phyloP scores from a whole-genome alignment of 2,329 filamentous ascomycete species.

The Ophiocordyceps australis region DNA sequence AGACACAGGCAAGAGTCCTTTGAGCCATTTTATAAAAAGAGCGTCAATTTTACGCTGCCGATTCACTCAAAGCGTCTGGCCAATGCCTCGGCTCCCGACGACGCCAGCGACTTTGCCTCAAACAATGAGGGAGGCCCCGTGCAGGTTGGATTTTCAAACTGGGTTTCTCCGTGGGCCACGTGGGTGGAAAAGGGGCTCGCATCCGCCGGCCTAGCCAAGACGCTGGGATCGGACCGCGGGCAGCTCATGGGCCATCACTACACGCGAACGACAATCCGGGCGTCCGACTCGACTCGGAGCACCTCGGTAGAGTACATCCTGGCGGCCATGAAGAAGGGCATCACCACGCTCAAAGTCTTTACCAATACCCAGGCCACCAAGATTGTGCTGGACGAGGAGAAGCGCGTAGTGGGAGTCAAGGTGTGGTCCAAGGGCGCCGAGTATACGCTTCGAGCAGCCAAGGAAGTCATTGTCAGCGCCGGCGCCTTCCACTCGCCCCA shows the following conservation, averaged over 20 bases:
- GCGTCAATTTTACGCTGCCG: constrained; percentile 12
- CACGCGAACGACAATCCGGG: background rate
- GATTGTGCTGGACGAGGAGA: constrained; percentile 17
- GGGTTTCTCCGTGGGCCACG: background rate
- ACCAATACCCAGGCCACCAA: constrained; percentile 17
- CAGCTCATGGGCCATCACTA: background rate
- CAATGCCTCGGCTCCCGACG: constrained; percentile 7
- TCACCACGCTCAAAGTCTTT: background rate
- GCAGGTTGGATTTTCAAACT: no score
- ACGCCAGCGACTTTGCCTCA: no score
- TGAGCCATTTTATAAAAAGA: constrained; percentile 14
- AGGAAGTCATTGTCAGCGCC: constrained; percentile 4
- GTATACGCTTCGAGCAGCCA: constrained; percentile 2
- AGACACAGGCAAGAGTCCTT: no score
- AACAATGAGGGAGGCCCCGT: background rate
- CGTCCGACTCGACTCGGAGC: constrained; percentile 1
- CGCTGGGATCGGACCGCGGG: background rate
- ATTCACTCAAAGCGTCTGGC: constrained; percentile 3
- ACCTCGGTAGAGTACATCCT: background rate
- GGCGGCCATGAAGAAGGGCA: background rate
- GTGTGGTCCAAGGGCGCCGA: constrained; percentile 7
- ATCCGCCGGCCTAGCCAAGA: no score
- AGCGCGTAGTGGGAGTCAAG: constrained; percentile 17
- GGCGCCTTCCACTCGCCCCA: constrained; percentile 3
- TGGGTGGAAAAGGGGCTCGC: no score